Evolutionary conservation across 2,329 filamentous ascomycete species (phyloP).

Genomic region (Penicillium sp.): DNA sequence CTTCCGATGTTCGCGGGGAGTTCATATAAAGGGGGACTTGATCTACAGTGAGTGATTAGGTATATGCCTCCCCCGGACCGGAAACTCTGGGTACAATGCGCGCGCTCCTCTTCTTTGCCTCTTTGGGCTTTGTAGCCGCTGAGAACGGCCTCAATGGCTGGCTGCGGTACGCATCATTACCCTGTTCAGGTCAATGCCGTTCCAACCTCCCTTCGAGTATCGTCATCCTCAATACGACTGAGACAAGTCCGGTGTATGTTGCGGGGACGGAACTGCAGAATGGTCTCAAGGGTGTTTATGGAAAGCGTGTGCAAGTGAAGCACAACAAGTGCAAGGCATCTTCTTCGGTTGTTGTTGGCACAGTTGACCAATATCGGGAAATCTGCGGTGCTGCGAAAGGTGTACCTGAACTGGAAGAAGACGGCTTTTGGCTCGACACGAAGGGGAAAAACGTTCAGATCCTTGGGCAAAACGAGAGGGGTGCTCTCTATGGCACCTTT

Average conservation of each 20-base stretch:
- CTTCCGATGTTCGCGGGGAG: not conserved
- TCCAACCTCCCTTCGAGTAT: slow-evolving; percentile 49
- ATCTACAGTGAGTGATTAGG: not conserved
- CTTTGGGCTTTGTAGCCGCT: slow-evolving; percentile 34
- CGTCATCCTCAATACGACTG: slow-evolving; percentile 53
- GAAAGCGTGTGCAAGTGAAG: slow-evolving; percentile 42
- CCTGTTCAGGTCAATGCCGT: slow-evolving; percentile 36
- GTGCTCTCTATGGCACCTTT: slow-evolving; percentile 66
- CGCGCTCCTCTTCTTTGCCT: slow-evolving; percentile 6
- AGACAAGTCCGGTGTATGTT: slow-evolving; percentile 55
- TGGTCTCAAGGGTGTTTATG: slow-evolving; percentile 58
- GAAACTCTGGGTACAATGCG: slow-evolving; percentile 4
- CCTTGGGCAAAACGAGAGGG: slow-evolving; percentile 49
- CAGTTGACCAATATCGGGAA: slow-evolving; percentile 28
- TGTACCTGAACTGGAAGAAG: slow-evolving; percentile 29
- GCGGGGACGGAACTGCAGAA: slow-evolving; percentile 59
- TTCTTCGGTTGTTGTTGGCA: slow-evolving; percentile 30
- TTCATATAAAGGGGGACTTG: slow-evolving; percentile 6
- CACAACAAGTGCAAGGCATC: slow-evolving; percentile 19
- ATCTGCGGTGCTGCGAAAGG: slow-evolving; percentile 16
- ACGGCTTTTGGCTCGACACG: slow-evolving; percentile 60
- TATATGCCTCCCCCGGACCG: not conserved
- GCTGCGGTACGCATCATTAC: slow-evolving; percentile 61
- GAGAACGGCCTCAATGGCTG: slow-evolving; percentile 62
- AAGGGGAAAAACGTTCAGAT: slow-evolving; percentile 48